Base-by-base conservation (phyloP, 2,329 filamentous ascomycete species). In the Lecanosticta acicola region DNA sequence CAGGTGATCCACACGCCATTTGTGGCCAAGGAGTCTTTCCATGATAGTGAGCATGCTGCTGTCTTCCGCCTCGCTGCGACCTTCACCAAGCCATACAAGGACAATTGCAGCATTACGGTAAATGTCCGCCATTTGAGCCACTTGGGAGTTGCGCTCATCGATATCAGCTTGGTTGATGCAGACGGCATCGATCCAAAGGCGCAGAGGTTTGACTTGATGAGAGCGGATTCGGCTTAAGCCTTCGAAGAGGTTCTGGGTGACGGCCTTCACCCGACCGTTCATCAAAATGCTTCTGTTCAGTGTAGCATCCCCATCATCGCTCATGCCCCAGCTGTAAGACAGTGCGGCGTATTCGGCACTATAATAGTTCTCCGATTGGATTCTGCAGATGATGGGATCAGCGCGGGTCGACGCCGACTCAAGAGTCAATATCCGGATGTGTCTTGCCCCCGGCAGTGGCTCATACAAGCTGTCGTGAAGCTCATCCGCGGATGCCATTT, bases 101-200 rank as follows among this genome's bases (percentile, higher is more conserved):
- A 64, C 64, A 2, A 54, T 45, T 3, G 50, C 36, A 3, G 57
- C 57, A 16, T 41, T 39, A 13, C 39, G 47, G 43, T 60, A 62
- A 13, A 62, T 51, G 2, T 50, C 29, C 1, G 52, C 50, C 55
- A 62, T 62, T n/a, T 57, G 46, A 5, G 43, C 48, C 10, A 64
- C 53, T 48, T 62, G 58, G 5, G 40, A 14, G 3, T 44, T 43
- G 21, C 51, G 55, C 24, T 63, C 59, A 3, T 14, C 29, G 13
- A 39, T 16, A 40, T 61, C 55, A 1, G 32, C 29, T 41, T 61
- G 58, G 32, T 62, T 58, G 34, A 46, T 41, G 20, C 37, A 41
- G 14, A 41, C 19, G 18, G 37, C 44, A 33, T 46, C 38, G 21
- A 46, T 38, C 32, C 44, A 46, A 16, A 39, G 26, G 14, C 14